These are phyloP conservation scores for Porodaedalea pini DNA, from an alignment of 1,284 basidiomycete species.

Conservation along the genomic window DNA sequence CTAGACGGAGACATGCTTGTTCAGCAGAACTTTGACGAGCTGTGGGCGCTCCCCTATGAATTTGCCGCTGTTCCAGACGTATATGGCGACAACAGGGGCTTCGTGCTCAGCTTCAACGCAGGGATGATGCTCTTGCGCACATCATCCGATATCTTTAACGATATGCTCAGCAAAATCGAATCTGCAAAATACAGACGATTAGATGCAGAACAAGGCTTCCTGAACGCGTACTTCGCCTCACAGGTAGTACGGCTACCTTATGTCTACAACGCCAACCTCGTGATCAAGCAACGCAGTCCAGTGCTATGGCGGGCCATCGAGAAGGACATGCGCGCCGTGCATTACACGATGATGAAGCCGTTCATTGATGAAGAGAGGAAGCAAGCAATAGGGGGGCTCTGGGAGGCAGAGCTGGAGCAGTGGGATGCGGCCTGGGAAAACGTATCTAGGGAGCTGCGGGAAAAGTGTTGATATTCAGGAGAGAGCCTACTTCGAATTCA, in stretches of 20 bases:
- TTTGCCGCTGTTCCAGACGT: slow-evolving; percentile 45
- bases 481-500: neutral
- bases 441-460: neutral
- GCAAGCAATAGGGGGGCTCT: neutral
- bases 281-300: slow-evolving; percentile 37
- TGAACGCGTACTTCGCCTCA: slow-evolving; percentile 42
- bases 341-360: slow-evolving; percentile 42
- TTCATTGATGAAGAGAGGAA: slow-evolving; percentile 26
- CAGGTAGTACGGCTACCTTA: slow-evolving; percentile 39
- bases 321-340: slow-evolving; percentile 36
- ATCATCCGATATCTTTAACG: slow-evolving; percentile 30
- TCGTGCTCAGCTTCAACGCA: slow-evolving; percentile 40
- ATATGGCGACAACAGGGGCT: slow-evolving; percentile 33
- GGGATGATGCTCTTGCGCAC: slow-evolving; percentile 40
- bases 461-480: neutral
- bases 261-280: slow-evolving; percentile 45
- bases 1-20: slow-evolving; percentile 45
- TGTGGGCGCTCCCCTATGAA: slow-evolving; percentile 40
- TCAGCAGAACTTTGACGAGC: slow-evolving; percentile 41
- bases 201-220: slow-evolving; percentile 43
- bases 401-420: slow-evolving; percentile 13
- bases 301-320: slow-evolving; percentile 35
- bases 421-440: slow-evolving; percentile 15
- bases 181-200: slow-evolving; percentile 33
- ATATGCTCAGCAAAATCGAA: slow-evolving; percentile 37